These are phyloP conservation scores for Hibiscus trionum DNA, from an alignment of 345 rosid species.

Conservation along the genomic window DNA sequence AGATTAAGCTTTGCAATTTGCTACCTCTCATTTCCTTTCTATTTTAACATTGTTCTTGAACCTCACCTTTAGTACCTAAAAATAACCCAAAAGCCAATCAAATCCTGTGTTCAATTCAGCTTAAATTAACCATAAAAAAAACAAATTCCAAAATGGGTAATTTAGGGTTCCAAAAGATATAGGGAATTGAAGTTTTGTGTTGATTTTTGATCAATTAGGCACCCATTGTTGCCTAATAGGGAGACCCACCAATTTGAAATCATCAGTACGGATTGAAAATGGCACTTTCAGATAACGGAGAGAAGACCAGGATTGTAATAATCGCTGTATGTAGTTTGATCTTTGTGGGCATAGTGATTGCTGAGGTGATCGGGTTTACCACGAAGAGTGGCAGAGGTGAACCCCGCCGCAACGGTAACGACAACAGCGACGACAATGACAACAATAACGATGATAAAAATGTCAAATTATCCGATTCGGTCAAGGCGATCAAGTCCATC, in stretches of 20 bases:
- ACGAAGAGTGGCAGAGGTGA: background rate
- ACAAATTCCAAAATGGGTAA: too few species aligned
- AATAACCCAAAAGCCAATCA: too few species aligned
- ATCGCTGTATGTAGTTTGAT: constrained; percentile 43
- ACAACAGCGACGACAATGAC: background rate
- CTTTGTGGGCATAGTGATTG: constrained; percentile 44
- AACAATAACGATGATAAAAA: background rate
- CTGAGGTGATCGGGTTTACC: constrained; percentile 37
- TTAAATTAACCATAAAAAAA: too few species aligned
- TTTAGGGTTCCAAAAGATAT: too few species aligned
- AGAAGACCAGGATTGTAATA: constrained; percentile 32
- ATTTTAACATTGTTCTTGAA: too few species aligned
- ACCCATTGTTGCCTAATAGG: background rate
- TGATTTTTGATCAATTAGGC: background rate
- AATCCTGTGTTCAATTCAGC: too few species aligned
- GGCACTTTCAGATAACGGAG: background rate
- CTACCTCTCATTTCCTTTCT: too few species aligned
- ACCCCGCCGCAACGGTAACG: background rate
- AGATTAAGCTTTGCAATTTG: too few species aligned
- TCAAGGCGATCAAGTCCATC: constrained; percentile 51
- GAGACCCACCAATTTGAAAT: background rate
- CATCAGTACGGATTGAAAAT: background rate
- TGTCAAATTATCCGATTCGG: constrained; percentile 26
- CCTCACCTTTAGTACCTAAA: too few species aligned
- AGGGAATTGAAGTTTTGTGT: too few species aligned